Percentiles rank a stretch among this genome's conserved stretches.
phyloP scores from a whole-genome alignment of 192 early-diverging fungal genomes.

The Cladochytrium replicatum region DNA sequence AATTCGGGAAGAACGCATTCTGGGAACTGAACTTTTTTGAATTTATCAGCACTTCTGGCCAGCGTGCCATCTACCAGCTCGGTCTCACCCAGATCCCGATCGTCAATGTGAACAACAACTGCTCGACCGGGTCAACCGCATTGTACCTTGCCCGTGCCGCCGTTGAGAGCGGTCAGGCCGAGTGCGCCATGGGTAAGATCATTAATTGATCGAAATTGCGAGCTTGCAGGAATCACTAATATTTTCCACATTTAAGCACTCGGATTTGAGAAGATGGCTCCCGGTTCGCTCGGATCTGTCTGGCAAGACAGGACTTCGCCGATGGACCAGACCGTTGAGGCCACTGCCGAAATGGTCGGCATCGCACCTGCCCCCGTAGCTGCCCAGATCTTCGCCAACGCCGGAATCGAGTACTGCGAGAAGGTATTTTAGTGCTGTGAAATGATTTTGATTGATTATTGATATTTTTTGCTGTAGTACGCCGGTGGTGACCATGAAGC shows the following conservation, averaged over 20 bases:
- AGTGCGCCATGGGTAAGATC: slow-evolving; percentile 66
- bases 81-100: slow-evolving; percentile 63
- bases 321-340: slow-evolving; percentile 44
- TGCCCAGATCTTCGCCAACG: slow-evolving; percentile 66
- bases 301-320: slow-evolving; percentile 56
- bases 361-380: slow-evolving; percentile 45
- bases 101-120: slow-evolving; percentile 71
- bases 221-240: too few relatives aligned
- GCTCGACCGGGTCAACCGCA: slow-evolving; percentile 65
- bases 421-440: too few relatives aligned
- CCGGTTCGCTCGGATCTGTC: slow-evolving; percentile 27
- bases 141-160: slow-evolving; percentile 52
- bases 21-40: too few relatives aligned
- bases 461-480: too few relatives aligned
- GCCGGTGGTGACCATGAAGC: slow-evolving; percentile 46
- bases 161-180: slow-evolving; percentile 46
- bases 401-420: slow-evolving; percentile 59
- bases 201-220: too few relatives aligned
- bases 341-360: slow-evolving; percentile 49
- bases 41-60: slow-evolving; percentile 58
- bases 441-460: too few relatives aligned
- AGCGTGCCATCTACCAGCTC: slow-evolving; percentile 62
- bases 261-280: slow-evolving; percentile 61
- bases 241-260: too few relatives aligned
- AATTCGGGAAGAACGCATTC: too few relatives aligned